Evolutionary conservation across 352 stramenopile species (phyloP).

Genomic region (Phytopythium delawarense): DNA sequence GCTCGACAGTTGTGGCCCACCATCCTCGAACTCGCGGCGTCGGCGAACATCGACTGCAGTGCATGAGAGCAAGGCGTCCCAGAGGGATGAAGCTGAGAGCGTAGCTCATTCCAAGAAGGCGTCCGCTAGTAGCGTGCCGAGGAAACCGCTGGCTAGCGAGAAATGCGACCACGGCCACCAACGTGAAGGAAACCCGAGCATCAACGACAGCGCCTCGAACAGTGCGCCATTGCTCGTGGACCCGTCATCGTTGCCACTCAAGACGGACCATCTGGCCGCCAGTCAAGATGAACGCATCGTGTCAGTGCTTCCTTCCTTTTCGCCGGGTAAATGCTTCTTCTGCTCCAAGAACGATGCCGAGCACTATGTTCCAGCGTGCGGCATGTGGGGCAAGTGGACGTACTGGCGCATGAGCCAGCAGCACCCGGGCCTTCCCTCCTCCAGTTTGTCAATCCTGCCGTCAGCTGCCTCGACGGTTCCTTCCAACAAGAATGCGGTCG

Average conservation of each 20-base stretch:
- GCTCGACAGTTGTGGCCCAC: neutral
- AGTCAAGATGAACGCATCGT: conserved; percentile 28
- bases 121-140: neutral
- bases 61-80: neutral
- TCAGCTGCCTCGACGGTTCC: conserved; percentile 4
- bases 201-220: neutral
- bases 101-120: neutral
- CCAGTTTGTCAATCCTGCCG: conserved; percentile 8
- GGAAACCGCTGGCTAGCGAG: neutral
- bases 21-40: neutral
- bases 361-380: conserved; percentile 73
- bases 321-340: conserved; percentile 80
- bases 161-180: neutral
- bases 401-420: conserved; percentile 84
- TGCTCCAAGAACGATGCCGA: conserved; percentile 81
- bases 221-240: neutral
- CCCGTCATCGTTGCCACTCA: neutral
- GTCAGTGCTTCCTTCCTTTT: conserved; percentile 77
- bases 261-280: neutral
- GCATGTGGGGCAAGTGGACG: conserved; percentile 84
- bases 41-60: neutral
- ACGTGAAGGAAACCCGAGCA: neutral
- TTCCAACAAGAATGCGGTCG: conserved; percentile 28
- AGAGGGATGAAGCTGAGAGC: neutral
- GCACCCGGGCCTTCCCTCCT: conserved; percentile 18